phyloP scores from a whole-genome alignment of 768 basidiomycete genomes.

The Tulasnella sp. region DNA sequence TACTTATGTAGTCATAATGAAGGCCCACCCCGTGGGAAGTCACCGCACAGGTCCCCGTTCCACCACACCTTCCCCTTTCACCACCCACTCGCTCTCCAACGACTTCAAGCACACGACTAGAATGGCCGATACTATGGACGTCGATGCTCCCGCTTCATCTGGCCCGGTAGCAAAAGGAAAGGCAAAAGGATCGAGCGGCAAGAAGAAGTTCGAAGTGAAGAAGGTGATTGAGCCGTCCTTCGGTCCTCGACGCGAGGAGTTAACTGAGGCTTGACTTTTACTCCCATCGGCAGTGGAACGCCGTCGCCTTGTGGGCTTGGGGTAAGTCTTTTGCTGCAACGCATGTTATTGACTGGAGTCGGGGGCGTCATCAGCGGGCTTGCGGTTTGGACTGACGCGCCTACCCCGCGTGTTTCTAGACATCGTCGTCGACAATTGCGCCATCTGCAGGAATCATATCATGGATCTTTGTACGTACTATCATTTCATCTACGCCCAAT shows the following conservation, averaged over 20 bases:
- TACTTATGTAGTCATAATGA: background rate
- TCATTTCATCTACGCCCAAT: background rate
- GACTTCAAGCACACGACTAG: background rate
- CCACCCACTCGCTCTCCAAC: background rate
- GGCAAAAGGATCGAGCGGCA: conserved; percentile 38
- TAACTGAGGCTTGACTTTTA: background rate
- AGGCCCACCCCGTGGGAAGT: background rate
- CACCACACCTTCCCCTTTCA: background rate
- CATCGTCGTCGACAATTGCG: conserved; percentile 98
- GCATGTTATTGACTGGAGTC: background rate
- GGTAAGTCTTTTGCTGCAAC: conserved; percentile 37
- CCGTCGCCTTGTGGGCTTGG: conserved; percentile 98
- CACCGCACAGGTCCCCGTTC: background rate
- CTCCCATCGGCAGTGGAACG: conserved; percentile 73
- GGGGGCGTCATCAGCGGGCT: background rate
- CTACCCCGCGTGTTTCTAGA: conserved; percentile 38
- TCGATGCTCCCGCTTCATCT: conserved; percentile 45
- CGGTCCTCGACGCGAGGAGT: background rate
- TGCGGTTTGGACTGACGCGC: background rate
- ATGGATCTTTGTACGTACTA: conserved; percentile 89
- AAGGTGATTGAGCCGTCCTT: conserved; percentile 49
- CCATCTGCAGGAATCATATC: conserved; percentile 99
- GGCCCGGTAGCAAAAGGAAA: conserved; percentile 30
- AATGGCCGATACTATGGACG: conserved; percentile 55
- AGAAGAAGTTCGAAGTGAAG: conserved; percentile 95